phyloP scores from a whole-genome alignment of 345 rosid species.

The Capsella bursapastoris region DNA sequence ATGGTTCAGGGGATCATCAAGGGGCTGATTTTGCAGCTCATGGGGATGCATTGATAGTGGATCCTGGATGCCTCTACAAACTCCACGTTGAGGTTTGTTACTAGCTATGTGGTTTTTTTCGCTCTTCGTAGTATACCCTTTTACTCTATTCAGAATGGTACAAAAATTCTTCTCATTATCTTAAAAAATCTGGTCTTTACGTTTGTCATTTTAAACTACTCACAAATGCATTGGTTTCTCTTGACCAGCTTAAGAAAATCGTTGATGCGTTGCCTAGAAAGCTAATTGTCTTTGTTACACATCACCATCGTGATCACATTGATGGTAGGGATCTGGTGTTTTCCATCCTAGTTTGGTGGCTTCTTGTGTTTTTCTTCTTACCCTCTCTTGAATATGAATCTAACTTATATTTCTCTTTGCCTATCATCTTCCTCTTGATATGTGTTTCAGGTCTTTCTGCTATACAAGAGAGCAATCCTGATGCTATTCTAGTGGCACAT shows the following conservation, averaged over 20 bases:
- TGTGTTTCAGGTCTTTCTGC: constrained; percentile 76
- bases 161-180: not conserved
- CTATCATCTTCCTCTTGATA: constrained; percentile 31
- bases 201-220: not conserved
- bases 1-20: constrained; percentile 43
- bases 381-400: constrained; percentile 9
- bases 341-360: constrained; percentile 6
- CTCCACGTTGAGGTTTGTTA: constrained; percentile 63
- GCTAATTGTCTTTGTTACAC: constrained; percentile 81
- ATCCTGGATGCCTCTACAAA: constrained; percentile 72
- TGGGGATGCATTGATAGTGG: constrained; percentile 88
- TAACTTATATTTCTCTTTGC: not conserved
- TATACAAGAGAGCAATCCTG: constrained; percentile 72
- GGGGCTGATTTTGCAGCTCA: constrained; percentile 49
- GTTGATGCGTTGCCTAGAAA: constrained; percentile 72
- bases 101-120: not conserved
- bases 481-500: constrained; percentile 72
- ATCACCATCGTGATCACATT: constrained; percentile 86
- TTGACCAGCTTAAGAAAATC: constrained; percentile 68
- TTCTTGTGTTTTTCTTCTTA: not conserved
- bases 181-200: not conserved
- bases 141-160: not conserved
- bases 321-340: constrained; percentile 57
- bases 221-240: constrained; percentile 32
- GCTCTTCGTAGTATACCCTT: not conserved